Conservation (phyloP, 2,329 filamentous ascomycete genomes). For the Fusarium euwallaceae region DNA sequence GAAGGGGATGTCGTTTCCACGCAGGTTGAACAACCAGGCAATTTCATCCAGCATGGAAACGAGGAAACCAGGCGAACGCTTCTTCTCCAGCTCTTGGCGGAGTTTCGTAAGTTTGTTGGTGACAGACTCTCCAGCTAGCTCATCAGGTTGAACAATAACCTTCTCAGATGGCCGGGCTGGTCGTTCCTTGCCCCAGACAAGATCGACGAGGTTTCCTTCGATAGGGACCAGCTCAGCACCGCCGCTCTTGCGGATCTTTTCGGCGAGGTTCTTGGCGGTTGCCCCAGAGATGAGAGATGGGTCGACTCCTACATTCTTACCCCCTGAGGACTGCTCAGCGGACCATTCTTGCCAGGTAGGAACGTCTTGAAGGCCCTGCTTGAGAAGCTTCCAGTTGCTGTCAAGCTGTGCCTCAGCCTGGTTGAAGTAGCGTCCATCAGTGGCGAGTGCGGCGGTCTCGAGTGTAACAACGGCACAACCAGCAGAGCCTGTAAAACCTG, state of each 20-base stretch:
- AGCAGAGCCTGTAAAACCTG: conserved; percentile 93
- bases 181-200: conserved; percentile 83
- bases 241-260: conserved; percentile 88
- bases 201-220: conserved; percentile 87
- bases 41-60: conserved; percentile 97
- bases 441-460: conserved; percentile 89
- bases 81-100: conserved; percentile 92
- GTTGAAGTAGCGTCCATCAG: conserved; percentile 98
- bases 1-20: conserved; percentile 95
- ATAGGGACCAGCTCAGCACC: conserved; percentile 82
- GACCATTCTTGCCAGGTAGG: conserved; percentile 99
- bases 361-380: conserved; percentile 92
- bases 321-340: conserved; percentile 85
- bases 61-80: conserved; percentile 87
- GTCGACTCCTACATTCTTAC: conserved; percentile 92
- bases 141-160: conserved; percentile 77
- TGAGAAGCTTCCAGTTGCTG: conserved; percentile 89
- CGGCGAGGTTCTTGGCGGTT: conserved; percentile 76
- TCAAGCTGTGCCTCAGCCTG: conserved; percentile 94
- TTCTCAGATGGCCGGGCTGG: conserved; percentile 82
- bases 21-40: conserved; percentile 98
- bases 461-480: conserved; percentile 91
- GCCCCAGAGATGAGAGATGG: conserved; percentile 83
- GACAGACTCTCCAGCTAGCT: conserved; percentile 86
- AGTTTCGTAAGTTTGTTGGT: conserved; percentile 86